Conservation (phyloP, 768 basidiomycete species). For the Suillus hirtellus region DNA sequence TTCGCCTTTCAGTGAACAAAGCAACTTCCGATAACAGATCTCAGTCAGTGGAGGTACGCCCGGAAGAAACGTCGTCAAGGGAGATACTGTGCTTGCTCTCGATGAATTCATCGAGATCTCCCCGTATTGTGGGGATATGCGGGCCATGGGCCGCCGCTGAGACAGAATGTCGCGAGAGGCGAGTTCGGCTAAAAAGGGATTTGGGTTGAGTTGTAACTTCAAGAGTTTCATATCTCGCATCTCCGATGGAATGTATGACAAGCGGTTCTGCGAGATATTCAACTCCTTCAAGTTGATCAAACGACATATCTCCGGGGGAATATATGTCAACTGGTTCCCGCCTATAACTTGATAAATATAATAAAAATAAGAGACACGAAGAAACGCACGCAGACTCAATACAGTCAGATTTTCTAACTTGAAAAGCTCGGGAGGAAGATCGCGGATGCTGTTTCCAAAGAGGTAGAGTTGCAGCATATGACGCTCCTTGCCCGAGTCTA, state of each 20-base stretch:
- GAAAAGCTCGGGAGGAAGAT: constrained; percentile 60
- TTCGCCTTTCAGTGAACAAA: constrained; percentile 26
- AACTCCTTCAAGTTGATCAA: constrained; percentile 57
- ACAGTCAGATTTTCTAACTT: constrained; percentile 56
- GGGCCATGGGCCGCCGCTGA: constrained; percentile 19
- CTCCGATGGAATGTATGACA: constrained; percentile 65
- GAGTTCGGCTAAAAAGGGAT: constrained; percentile 52
- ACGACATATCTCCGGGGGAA: constrained; percentile 64
- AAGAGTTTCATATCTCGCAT: constrained; percentile 57
- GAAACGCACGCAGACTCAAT: constrained; percentile 59
- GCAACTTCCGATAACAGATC: constrained; percentile 38
- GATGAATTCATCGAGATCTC: constrained; percentile 3
- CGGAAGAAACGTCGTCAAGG: constrained; percentile 22
- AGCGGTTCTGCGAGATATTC: constrained; percentile 59
- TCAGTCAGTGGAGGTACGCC: constrained; percentile 36
- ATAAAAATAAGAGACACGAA: neutral
- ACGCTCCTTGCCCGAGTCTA: constrained; percentile 40
- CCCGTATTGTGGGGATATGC: constrained; percentile 14
- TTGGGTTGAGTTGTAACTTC: constrained; percentile 51
- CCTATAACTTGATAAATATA: constrained; percentile 38
- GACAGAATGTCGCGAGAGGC: constrained; percentile 11
- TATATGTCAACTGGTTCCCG: constrained; percentile 49
- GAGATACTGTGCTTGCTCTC: constrained; percentile 20
- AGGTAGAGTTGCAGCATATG: constrained; percentile 60
- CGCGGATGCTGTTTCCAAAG: constrained; percentile 50